Evolutionary conservation across 2,329 filamentous ascomycete genomes (phyloP), one percentile per base, ranked within the genome.

Genomic region (Aspergillus sergii): DNA sequence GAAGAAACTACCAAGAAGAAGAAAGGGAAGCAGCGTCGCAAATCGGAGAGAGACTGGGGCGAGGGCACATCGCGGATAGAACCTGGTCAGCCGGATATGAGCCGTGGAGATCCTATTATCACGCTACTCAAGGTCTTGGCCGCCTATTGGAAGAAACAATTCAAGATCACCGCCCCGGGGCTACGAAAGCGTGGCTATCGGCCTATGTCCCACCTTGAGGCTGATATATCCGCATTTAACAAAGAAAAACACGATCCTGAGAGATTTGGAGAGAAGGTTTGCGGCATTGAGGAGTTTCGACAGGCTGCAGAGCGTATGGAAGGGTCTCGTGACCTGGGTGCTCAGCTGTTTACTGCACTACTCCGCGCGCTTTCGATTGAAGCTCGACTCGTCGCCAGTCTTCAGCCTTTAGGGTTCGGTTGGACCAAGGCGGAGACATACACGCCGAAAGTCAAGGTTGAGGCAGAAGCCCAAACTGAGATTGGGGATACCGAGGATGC

Each of bases 101-200:
- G 92, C 74, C 86, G 88, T 48, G 92, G 92, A 0, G 94, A 97
- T 75, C 93, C 94, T 0, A 79, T 96, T 6, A 86, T 94, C 59
- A 84, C 89, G 26, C 81, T 98, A 4, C 83, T 98, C 72, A 91
- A 90, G 71, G 83, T 88, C 4, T 79, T 99, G n/a, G 84, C 89
- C 11, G 86, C 89, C 1, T 97, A 93, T 83, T 99, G 95, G 95
- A 93, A 89, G 74, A 91, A 93, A 71, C 85, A 89, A 39, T 99
- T 96, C 76, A 86, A 83, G 1, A 84, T 95, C 50, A 92, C 88
- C 0, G 86, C 89, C 0, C 93, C 94, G 0, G 92, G 92, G 0
- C 73, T 98, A 26, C 86, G 94, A n/a, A 99, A 98, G 79, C 85
- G 87, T 73, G 95, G 95, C 0, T 98, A 98, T 74, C 91, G 94